Base-by-base conservation (phyloP, 768 basidiomycete genomes). In the Termitomyces sp. region DNA sequence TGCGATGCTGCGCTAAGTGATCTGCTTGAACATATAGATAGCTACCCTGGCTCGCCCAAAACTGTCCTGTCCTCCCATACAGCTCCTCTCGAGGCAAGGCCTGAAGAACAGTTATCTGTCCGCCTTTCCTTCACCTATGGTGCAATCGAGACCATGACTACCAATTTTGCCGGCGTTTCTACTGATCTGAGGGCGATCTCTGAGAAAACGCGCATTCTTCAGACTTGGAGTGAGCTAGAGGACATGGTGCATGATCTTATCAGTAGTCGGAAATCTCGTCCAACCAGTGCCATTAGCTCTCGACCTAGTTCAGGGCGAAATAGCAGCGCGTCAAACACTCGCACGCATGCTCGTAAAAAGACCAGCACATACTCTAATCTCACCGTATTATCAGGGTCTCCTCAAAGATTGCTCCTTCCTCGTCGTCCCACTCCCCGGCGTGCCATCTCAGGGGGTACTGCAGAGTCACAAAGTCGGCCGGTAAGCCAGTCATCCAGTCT, bases 1-100 rank as follows among this genome's bases (percentile, higher is more conserved):
- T 92, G 90, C 63, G 93, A 95, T 67, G 74, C 77, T n/a, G 83
- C 86, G 22, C 76, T 94, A 44, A 95, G 93, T 64, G 91, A 94
- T 69, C 76, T 95, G 5, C 74, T 95, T 46, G 90, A 93, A 65
- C 90, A 93, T 65, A 79, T 93, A 54, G 93, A 95, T 68, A 91
- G 88, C 64, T 93, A 86, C 66, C 92, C 93, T 9, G 79, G 82
- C 3, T 68, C 76, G 33, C 87, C 86, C 5, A 68, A 75, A 27
- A 77, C 80, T 5, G 71, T 79, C 2, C 67, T 86, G 33, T 84
- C 85, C 24, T 71, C 76, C 16, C 83, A 84, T 61, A 59, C 72
- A 57, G 74, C 76, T 34, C 69, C 74, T 13, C 60, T 68, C 7
- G 68, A 72, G 24, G 62, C 79, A 4, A 71, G 83, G 8, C 85